Evolutionary conservation across 2,329 filamentous ascomycete genomes (phyloP).

Genomic region (Arachnomyces sp.): DNA sequence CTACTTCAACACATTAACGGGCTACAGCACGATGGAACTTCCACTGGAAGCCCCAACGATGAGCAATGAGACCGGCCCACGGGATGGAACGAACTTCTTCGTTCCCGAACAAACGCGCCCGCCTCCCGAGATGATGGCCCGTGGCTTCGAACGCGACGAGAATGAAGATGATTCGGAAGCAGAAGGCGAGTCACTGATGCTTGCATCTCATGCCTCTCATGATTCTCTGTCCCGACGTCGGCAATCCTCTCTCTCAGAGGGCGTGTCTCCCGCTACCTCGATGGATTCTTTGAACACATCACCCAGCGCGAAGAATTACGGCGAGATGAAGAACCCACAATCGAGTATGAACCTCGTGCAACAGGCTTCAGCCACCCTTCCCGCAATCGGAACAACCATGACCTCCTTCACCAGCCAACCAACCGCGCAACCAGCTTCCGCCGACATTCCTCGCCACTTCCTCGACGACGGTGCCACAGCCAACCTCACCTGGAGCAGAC

Average conservation of each 20-base stretch:
- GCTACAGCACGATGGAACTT: conserved; percentile 87
- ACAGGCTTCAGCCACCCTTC: conserved; percentile 12
- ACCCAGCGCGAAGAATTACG: conserved; percentile 49
- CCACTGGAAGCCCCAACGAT: conserved; percentile 84
- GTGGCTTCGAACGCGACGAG: conserved; percentile 72
- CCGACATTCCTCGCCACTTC: conserved; percentile 66
- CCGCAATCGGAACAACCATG: conserved; percentile 9
- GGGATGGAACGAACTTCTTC: conserved; percentile 78
- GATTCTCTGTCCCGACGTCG: conserved; percentile 59
- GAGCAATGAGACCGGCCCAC: conserved; percentile 70
- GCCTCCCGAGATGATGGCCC: conserved; percentile 82
- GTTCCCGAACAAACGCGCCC: conserved; percentile 85
- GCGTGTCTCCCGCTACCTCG: conserved; percentile 76
- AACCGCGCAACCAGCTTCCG: conserved; percentile 34
- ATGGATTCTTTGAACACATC: conserved; percentile 82
- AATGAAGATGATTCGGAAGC: conserved; percentile 85
- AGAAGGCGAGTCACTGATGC: conserved; percentile 66
- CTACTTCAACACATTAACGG: conserved; percentile 97
- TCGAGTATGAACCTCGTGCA: conserved; percentile 15
- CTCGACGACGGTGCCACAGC: conserved; percentile 80
- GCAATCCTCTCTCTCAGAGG: conserved; percentile 57
- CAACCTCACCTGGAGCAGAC: conserved; percentile 76
- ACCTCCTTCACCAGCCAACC: conserved; percentile 47
- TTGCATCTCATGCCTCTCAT: conserved; percentile 55
- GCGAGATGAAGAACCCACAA: conserved; percentile 39